Percentiles rank a stretch among this genome's conserved stretches.
Evolutionary conservation across 2,329 filamentous ascomycete species (phyloP).

Genomic region (Fusarium napiforme): DNA sequence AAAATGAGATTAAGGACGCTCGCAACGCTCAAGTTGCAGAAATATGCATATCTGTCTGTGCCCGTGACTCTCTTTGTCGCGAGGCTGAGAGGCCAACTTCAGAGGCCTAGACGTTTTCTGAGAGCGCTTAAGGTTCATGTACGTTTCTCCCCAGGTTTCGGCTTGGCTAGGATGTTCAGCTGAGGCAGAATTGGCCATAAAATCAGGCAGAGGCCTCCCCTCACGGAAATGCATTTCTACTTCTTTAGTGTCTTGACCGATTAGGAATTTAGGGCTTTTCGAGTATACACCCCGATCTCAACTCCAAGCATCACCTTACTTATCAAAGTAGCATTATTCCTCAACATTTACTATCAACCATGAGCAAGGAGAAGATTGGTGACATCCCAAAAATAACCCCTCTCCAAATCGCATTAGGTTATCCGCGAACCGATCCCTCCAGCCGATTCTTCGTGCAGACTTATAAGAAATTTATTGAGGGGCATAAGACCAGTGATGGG

Average conservation of each 20-base stretch:
- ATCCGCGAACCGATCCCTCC: background rate
- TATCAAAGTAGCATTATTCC: background rate
- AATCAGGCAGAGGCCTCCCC: background rate
- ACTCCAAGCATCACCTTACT: fast-evolving
- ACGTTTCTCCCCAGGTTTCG: background rate
- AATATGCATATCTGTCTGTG: too few species aligned
- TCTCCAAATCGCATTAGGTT: background rate
- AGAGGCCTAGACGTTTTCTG: background rate
- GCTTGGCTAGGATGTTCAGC: background rate
- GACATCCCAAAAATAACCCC: background rate
- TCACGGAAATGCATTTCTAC: background rate
- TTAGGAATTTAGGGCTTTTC: too few species aligned
- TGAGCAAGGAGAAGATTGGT: background rate
- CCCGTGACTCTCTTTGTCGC: too few species aligned
- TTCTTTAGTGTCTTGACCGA: background rate
- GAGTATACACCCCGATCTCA: too few species aligned
- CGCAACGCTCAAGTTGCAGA: fast-evolving
- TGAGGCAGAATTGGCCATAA: background rate
- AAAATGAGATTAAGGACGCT: background rate
- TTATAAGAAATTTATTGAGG: background rate
- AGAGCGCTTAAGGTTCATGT: background rate
- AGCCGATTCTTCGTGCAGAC: background rate
- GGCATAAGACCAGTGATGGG: fast-evolving
- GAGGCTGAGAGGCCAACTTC: background rate
- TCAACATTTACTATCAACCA: background rate